Evolutionary conservation across 2,329 filamentous ascomycete species (phyloP), one percentile per base, ranked within the genome.

Genomic region (Neophaeococcomyces aloes): DNA sequence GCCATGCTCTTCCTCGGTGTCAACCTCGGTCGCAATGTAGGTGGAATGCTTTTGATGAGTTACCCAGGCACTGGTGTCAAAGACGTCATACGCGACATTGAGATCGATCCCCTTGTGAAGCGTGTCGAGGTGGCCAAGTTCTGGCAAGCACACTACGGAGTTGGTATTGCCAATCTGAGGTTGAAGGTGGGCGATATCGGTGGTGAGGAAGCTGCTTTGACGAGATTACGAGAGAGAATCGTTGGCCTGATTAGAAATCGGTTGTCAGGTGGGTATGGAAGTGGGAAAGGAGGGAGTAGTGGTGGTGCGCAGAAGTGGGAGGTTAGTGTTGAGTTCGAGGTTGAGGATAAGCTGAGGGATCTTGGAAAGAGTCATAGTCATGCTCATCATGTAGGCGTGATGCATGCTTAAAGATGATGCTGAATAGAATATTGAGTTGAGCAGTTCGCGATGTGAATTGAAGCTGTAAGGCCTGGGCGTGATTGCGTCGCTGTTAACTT

Each of bases 101-200:
- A 87, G 60, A 74, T 79, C 1, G 87, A 95, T 56, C 78, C 83
- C 1, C 74, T 75, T 44, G 79, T 96, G 19, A 75, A 75, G 34
- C 74, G 75, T 1, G 79, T 98, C 36, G 86, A 95, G 46, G 88
- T 95, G 57, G 89, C 88, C 1, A 81, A 87, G 59, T 94, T 98
- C 63, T 98, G 91, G 91, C 91, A 98, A 67, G 91, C 95, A 11
- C 91, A 98, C 64, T 95, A 96, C 61, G 88, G 89, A 1, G 71
- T 96, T 31, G 94, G 87, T 59, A 94, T 96, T 83, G 91, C 91
- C 7, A 95, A 93, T 59, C 63, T 98, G 53, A 93, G 86, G 62
- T 65, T 98, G 15, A 75, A 80, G 47, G 76, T 94, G 19, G 39
- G 29, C 15, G 23, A 29, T 32, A 60, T 66, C 46, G 81, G 80